A percentile compares a stretch with the other conserved stretches of the same genome.
phyloP scores from a whole-genome alignment of 768 basidiomycete genomes.

The Leucosporidium scottii region DNA sequence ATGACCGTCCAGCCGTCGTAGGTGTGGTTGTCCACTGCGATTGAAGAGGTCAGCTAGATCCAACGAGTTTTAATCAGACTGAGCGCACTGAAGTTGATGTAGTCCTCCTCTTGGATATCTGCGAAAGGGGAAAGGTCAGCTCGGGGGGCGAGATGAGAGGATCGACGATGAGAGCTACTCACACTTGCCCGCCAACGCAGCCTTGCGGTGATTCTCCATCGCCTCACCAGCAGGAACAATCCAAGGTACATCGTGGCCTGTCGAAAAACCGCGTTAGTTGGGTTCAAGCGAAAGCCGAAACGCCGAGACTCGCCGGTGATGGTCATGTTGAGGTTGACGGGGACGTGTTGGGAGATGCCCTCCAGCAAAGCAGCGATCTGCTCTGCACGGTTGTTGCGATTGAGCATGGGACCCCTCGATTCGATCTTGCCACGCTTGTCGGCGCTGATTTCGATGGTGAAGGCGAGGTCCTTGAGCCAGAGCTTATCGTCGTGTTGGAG shows the following conservation, averaged over 20 bases:
- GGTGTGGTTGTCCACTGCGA: slow-evolving; percentile 11
- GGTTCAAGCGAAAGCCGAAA: too few relatives aligned
- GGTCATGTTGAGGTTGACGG: slow-evolving; percentile 35
- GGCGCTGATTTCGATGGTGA: slow-evolving; percentile 25
- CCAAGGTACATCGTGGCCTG: slow-evolving; percentile 31
- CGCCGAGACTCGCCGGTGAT: slow-evolving; percentile 28
- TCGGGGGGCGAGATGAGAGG: too few relatives aligned
- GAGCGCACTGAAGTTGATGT: neutral
- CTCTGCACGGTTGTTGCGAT: slow-evolving; percentile 16
- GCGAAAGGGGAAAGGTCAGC: neutral
- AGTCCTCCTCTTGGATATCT: neutral
- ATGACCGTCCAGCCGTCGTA: slow-evolving; percentile 30
- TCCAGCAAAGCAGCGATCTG: slow-evolving; percentile 26
- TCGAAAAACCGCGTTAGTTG: neutral
- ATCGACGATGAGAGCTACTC: neutral
- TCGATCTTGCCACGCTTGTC: slow-evolving; percentile 9
- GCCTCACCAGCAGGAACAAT: slow-evolving; percentile 23
- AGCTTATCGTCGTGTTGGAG: slow-evolving; percentile 23
- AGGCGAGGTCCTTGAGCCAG: slow-evolving; percentile 21
- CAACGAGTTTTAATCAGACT: too few relatives aligned
- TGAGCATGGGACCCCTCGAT: slow-evolving; percentile 18
- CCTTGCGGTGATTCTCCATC: slow-evolving; percentile 8
- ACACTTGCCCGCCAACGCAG: slow-evolving; percentile 22
- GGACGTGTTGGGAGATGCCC: slow-evolving; percentile 25
- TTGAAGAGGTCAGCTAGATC: neutral